phyloP scores from a whole-genome alignment of 2,329 filamentous ascomycete species.

The Hypoxylon sp. region DNA sequence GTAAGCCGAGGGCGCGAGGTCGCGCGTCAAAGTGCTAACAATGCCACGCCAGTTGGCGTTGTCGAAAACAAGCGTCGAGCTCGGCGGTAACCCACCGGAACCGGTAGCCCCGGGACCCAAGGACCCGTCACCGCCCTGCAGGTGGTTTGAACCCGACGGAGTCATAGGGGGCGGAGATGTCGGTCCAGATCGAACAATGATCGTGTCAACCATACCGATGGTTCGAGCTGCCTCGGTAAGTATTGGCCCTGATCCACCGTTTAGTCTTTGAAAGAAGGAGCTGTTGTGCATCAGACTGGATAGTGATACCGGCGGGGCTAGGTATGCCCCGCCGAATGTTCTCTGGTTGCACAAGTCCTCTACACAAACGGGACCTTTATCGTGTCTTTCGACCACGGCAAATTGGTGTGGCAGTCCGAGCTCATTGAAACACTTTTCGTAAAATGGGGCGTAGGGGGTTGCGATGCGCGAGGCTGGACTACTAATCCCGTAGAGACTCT shows the following conservation, averaged over 20 bases:
- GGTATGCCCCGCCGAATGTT: slow-evolving; percentile 83
- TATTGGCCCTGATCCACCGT: slow-evolving; percentile 64
- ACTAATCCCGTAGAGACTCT: slow-evolving; percentile 83
- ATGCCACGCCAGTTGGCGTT: slow-evolving; percentile 91
- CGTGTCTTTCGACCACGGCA: slow-evolving; percentile 76
- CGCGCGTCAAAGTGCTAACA: slow-evolving; percentile 80
- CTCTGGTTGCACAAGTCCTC: slow-evolving; percentile 78
- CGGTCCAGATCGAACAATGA: slow-evolving; percentile 70
- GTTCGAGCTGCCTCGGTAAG: slow-evolving; percentile 81
- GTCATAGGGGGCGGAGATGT: slow-evolving; percentile 59
- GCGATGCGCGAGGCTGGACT: slow-evolving; percentile 71
- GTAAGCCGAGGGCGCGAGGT: slow-evolving; percentile 86
- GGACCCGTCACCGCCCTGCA: slow-evolving; percentile 50
- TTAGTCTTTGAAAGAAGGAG: slow-evolving; percentile 63
- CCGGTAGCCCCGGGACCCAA: slow-evolving; percentile 23
- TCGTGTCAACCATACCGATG: slow-evolving; percentile 85
- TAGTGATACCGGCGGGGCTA: slow-evolving; percentile 77
- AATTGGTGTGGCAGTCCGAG: slow-evolving; percentile 89
- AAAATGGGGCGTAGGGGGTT: slow-evolving; percentile 83
- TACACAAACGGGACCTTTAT: slow-evolving; percentile 72
- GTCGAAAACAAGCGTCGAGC: slow-evolving; percentile 75
- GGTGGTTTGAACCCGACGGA: slow-evolving; percentile 62
- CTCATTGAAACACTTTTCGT: slow-evolving; percentile 85
- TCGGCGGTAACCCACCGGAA: slow-evolving; percentile 56
- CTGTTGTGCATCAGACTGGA: slow-evolving; percentile 69